Conservation (phyloP, 106 monocot genomes). For the Amphibolis antarctica region DNA sequence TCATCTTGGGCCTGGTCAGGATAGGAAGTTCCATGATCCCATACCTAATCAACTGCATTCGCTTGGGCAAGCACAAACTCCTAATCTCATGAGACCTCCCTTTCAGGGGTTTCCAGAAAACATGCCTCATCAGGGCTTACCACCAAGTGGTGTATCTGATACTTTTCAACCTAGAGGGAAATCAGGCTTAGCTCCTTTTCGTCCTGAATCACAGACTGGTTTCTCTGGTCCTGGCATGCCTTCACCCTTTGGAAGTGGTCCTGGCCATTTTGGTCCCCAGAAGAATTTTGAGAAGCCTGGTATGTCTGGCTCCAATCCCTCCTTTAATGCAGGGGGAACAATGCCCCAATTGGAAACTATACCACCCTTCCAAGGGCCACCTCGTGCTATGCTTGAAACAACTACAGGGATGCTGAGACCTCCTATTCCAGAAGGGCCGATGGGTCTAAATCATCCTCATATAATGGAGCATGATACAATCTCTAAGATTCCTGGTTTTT, state of each 20-base stretch:
- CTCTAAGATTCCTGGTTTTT: conserved; percentile 12
- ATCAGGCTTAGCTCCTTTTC: conserved; percentile 6
- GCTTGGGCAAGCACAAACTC: conserved; percentile 18
- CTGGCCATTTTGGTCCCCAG: conserved; percentile 11
- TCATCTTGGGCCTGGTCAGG: conserved; percentile 16
- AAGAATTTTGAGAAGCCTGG: conserved; percentile 11
- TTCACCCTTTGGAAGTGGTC: conserved; percentile 12
- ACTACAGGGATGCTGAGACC: conserved; percentile 12
- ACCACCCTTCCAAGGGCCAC: conserved; percentile 18
- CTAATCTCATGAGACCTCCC: conserved; percentile 31
- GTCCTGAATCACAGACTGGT: conserved; percentile 11
- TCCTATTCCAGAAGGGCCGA: conserved; percentile 12
- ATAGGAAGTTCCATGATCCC: conserved; percentile 24
- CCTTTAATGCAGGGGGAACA: conserved; percentile 11
- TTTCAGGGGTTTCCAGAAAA: conserved; percentile 21
- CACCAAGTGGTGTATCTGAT: conserved; percentile 5
- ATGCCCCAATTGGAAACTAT: conserved; percentile 17
- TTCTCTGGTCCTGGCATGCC: conserved; percentile 7
- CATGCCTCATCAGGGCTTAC: conserved; percentile 17
- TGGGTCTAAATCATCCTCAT: conserved; percentile 8
- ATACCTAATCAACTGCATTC: conserved; percentile 11
- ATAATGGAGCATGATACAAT: conserved; percentile 10
- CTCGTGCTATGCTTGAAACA: conserved; percentile 19
- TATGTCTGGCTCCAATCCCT: conserved; percentile 6
- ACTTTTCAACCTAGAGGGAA: conserved; percentile 10